Conservation (phyloP, 129 eudicot genomes). For the Artemisia annua region DNA sequence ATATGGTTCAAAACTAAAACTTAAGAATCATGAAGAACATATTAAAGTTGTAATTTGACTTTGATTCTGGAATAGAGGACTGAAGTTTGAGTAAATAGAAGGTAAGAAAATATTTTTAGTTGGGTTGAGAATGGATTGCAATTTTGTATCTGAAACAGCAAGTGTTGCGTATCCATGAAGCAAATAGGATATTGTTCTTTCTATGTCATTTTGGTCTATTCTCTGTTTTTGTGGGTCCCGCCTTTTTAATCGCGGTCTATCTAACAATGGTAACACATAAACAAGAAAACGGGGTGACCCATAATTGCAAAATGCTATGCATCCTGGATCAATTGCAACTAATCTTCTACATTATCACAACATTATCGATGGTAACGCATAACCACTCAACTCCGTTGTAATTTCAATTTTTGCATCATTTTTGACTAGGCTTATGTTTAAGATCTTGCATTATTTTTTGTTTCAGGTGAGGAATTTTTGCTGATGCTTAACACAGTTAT, state of each 20-base stretch:
- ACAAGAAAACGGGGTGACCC: slow-evolving; percentile 52
- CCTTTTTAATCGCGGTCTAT: not conserved
- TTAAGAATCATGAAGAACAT: too few relatives aligned
- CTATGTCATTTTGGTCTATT: not conserved
- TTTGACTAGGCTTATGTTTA: not conserved
- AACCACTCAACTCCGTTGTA: not conserved
- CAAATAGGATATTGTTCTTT: not conserved
- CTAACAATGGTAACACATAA: not conserved
- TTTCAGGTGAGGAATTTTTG: too few relatives aligned
- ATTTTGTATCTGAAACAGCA: not conserved
- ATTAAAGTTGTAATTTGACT: too few relatives aligned
- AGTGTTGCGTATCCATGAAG: not conserved
- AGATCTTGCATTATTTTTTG: slow-evolving; percentile 16
- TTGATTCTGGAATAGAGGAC: too few relatives aligned
- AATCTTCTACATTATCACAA: slow-evolving; percentile 67
- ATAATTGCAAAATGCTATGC: slow-evolving; percentile 63
- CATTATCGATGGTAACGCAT: slow-evolving; percentile 50
- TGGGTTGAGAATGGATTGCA: not conserved
- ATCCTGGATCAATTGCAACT: slow-evolving; percentile 70
- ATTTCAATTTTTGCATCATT: not conserved
- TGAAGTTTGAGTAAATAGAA: too few relatives aligned
- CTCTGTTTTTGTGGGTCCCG: not conserved
- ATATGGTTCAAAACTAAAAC: too few relatives aligned
- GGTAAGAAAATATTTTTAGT: too few relatives aligned
- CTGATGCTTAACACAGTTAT: too few relatives aligned